Base-by-base conservation (phyloP, 106 monocot species). In the Dioscorea dumetorum region DNA sequence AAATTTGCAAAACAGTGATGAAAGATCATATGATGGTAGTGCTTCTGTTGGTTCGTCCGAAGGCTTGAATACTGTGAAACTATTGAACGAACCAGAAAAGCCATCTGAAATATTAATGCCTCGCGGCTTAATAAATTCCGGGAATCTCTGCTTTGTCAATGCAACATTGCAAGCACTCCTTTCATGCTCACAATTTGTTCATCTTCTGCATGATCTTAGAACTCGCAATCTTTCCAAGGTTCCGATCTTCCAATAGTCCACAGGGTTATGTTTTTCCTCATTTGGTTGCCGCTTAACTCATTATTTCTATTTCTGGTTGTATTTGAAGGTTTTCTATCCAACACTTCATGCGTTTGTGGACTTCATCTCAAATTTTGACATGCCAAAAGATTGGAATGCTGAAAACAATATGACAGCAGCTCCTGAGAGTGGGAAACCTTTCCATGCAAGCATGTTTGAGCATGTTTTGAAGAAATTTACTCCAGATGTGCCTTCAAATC, bases 81-180 rank as follows among this genome's bases (percentile, higher is more conserved):
- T 41, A 41, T 41, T 41, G 41, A 41, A 5, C 5, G 9, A 6
- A 41, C 41, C 6, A 41, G 41, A 41, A 10, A 41, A 41, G 10
- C 41, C 41, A 41, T 8, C 10, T 41, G 41, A 8, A 6, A 41
- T 41, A 3, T 41, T 41, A 28, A 67, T 93, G 48, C 99, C 99
- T 33, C 78, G 83, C 52, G 99, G 99, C 11, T 83, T 99, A 58
- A 79, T 85, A 33, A 99, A 99, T 75, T 75, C 79, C 13, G 99
- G 99, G 71, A 99, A 99, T 83, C 71, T 90, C 20, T 99, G 99
- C 75, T 99, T 99, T 66, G 81, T 93, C 19, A 99, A 99, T 77
- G 82, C 99, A 19, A 87, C 99, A 28, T 70, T 99, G 72, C 99
- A 93, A 58, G 93, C 90, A 57, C 84, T 99, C 49, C 82, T 99